phyloP scores from a whole-genome alignment of 2,329 filamentous ascomycete species.

The Aspergillus sp. region DNA sequence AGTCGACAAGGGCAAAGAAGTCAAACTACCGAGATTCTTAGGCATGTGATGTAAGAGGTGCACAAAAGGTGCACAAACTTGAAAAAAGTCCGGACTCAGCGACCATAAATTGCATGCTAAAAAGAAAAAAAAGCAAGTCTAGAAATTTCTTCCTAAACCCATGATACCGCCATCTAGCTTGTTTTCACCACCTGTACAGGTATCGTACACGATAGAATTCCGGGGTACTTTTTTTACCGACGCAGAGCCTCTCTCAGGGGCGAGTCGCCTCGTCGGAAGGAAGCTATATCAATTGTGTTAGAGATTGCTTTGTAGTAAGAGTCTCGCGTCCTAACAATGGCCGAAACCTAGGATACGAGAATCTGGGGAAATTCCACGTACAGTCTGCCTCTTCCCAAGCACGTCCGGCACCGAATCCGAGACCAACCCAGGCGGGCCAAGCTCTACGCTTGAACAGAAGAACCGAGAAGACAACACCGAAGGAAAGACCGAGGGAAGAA shows the following conservation, averaged over 20 bases:
- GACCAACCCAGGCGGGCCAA: constrained; percentile 92
- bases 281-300: constrained; percentile 23
- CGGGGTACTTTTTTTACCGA: constrained; percentile 21
- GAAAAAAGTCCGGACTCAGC: no score
- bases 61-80: no score
- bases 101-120: constrained; percentile 10
- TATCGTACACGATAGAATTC: constrained; percentile 30
- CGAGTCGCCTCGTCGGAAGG: constrained; percentile 40
- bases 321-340: background rate
- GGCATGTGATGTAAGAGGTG: no score
- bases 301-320: background rate
- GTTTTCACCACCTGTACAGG: constrained; percentile 28
- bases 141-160: constrained; percentile 16
- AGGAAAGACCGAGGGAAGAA: constrained; percentile 89
- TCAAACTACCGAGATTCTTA: no score
- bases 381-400: constrained; percentile 98
- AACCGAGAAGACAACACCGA: constrained; percentile 97
- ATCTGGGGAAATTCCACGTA: constrained; percentile 37
- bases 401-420: constrained; percentile 91
- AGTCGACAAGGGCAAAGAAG: no score
- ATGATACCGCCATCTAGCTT: constrained; percentile 8
- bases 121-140: constrained; percentile 7
- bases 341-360: background rate
- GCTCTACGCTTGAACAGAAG: constrained; percentile 96
- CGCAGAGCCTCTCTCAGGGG: constrained; percentile 35